Percentiles rank a stretch among this genome's conserved stretches.
Conservation (phyloP, 1,284 basidiomycete genomes). For the Leucoagaricus sp. region DNA sequence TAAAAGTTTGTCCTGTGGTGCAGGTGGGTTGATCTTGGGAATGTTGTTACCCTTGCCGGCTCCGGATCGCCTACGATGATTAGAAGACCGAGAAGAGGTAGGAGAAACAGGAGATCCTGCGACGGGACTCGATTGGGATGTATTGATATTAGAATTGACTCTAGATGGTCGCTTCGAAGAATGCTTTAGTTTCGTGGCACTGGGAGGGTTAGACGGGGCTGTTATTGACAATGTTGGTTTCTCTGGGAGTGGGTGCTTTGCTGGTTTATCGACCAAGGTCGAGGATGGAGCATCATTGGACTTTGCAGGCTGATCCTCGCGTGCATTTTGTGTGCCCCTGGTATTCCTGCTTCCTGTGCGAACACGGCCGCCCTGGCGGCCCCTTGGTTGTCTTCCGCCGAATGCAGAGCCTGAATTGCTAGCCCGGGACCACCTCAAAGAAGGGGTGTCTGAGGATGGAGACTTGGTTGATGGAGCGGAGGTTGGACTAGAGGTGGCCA, state of each 20-base stretch:
- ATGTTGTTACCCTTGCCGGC: slow-evolving; percentile 27
- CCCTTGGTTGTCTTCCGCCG: slow-evolving; percentile 31
- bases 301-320: slow-evolving; percentile 21
- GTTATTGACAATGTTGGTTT: slow-evolving; percentile 14
- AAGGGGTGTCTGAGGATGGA: slow-evolving; percentile 20
- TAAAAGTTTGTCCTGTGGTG: slow-evolving; percentile 30
- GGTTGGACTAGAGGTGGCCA: slow-evolving; percentile 23
- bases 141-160: slow-evolving; percentile 31
- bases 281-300: neutral
- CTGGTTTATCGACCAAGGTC: neutral
- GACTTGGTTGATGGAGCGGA: slow-evolving; percentile 20
- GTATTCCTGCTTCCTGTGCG: neutral
- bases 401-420: slow-evolving; percentile 50
- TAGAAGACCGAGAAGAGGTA: slow-evolving; percentile 37
- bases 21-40: slow-evolving; percentile 32
- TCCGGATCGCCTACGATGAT: slow-evolving; percentile 43
- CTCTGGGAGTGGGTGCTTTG: neutral
- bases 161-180: slow-evolving; percentile 38
- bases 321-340: slow-evolving; percentile 18
- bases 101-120: slow-evolving; percentile 31
- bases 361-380: slow-evolving; percentile 27
- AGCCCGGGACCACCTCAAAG: slow-evolving; percentile 44
- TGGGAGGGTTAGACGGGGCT: slow-evolving; percentile 16
- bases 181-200: slow-evolving; percentile 28
- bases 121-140: slow-evolving; percentile 26